phyloP scores from a whole-genome alignment of 1,284 basidiomycete species.

The Blastosporella zonata region DNA sequence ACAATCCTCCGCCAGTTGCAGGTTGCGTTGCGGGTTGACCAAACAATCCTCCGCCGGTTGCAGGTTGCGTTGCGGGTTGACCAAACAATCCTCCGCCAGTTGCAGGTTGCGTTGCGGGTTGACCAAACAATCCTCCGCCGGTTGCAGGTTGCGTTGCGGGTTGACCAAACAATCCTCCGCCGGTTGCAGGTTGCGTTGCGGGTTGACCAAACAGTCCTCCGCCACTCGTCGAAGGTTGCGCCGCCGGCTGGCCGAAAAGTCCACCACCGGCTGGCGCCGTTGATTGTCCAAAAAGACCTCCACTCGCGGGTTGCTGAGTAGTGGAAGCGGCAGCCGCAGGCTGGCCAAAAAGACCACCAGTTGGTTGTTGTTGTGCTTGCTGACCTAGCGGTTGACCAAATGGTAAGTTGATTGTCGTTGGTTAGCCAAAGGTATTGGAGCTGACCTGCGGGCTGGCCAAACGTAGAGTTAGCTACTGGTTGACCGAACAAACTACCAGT shows the following conservation, averaged over 20 bases:
- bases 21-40: conserved; percentile 17
- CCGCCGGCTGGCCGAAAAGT: no score
- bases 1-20: conserved; percentile 11
- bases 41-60: conserved; percentile 15
- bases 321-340: conserved; percentile 22
- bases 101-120: conserved; percentile 21
- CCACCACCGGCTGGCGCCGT: no score
- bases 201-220: no score
- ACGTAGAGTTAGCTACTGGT: conserved; percentile 8
- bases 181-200: conserved; percentile 17
- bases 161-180: conserved; percentile 5
- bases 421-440: conserved; percentile 10
- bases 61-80: conserved; percentile 20
- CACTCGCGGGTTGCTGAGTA: conserved; percentile 12
- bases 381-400: conserved; percentile 11
- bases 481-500: conserved; percentile 24
- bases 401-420: conserved; percentile 16
- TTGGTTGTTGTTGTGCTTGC: conserved; percentile 21
- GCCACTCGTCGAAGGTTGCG: no score
- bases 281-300: conserved; percentile 19
- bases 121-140: conserved; percentile 19
- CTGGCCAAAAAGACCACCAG: conserved; percentile 20
- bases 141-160: conserved; percentile 12
- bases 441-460: conserved; percentile 29
- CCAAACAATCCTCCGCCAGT: conserved; percentile 20